Evolutionary conservation across 345 rosid species (phyloP), one percentile per base, ranked within the genome.

Genomic region (Syzygium aromaticum): DNA sequence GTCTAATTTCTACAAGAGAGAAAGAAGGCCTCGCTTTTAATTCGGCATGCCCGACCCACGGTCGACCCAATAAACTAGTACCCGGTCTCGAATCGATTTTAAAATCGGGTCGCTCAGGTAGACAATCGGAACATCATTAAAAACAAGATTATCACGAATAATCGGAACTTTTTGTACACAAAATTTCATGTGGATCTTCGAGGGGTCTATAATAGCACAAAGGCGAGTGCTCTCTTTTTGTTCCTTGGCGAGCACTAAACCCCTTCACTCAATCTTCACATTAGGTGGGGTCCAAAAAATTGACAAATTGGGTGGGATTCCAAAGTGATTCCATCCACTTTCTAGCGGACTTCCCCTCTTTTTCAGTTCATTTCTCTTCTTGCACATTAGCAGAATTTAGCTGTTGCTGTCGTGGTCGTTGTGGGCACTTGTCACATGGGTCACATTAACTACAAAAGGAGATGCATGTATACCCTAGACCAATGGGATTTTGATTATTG

Each of bases 41-140:
- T 73, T 22, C 7, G 0, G 1, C 13, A 1, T 21, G 43, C 19
- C 17, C 80, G 3, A 8, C 78, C 23, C 43, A 7, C 1, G 1
- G 16, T 2, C 1, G 6, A 9, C 33, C 12, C 10, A 17, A 8
- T 64, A 64, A 64, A 30, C 12, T 16, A 30, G 2, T 30, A 3
- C 23, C 0, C 11, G 0, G 30, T 64, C 40, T 64, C 17, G 23
- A 64, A 30, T 64, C 6, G 0, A 30, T 16, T 64, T 64, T 30
- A 30, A 64, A 64, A 64, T 64, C 8, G 10, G 43, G 11, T 64
- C 23, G 0, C 3, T 9, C 4, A 8, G 10, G 25, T 38, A 19
- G 80, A 38, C 80, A 19, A 19, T 73, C 3, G 49, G 80, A 38
- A 73, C 38, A 19, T 38, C 19, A 22, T 33, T 3, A 30, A 67